These are phyloP conservation scores for Trichoderma gamsii DNA, from an alignment of 495 filamentous ascomycete species.

Conservation along the genomic window DNA sequence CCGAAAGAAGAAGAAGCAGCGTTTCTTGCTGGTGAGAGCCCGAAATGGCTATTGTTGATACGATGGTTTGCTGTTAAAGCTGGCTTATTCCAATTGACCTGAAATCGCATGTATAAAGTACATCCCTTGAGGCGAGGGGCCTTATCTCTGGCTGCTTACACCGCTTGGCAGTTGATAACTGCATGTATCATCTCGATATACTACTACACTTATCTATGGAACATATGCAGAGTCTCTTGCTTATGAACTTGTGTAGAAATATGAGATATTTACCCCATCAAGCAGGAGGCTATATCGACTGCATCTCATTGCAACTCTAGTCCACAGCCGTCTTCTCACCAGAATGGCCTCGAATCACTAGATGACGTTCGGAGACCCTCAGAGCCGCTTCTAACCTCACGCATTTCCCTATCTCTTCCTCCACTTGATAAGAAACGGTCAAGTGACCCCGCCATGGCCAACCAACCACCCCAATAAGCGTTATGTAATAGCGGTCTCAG, in stretches of 20 bases:
- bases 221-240: too few species aligned
- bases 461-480: slow-evolving; percentile 1
- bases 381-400: slow-evolving; percentile 5
- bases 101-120: too few species aligned
- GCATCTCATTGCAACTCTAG: neutral
- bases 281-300: neutral
- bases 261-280: too few species aligned
- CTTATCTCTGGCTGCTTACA: too few species aligned
- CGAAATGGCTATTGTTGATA: too few species aligned
- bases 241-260: too few species aligned
- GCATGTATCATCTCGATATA: too few species aligned
- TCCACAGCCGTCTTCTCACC: neutral
- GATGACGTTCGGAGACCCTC: slow-evolving; percentile 8
- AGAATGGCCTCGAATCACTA: neutral
- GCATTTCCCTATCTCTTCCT: slow-evolving; percentile 4
- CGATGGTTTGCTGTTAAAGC: too few species aligned
- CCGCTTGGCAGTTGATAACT: too few species aligned
- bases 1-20: neutral
- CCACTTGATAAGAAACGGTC: neutral
- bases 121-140: too few species aligned
- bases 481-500: slow-evolving; percentile 5
- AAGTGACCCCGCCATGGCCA: neutral
- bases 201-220: too few species aligned
- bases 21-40: neutral
- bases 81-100: too few species aligned